phyloP scores from a whole-genome alignment of 495 filamentous ascomycete species.

The Penicillium pancosmium region DNA sequence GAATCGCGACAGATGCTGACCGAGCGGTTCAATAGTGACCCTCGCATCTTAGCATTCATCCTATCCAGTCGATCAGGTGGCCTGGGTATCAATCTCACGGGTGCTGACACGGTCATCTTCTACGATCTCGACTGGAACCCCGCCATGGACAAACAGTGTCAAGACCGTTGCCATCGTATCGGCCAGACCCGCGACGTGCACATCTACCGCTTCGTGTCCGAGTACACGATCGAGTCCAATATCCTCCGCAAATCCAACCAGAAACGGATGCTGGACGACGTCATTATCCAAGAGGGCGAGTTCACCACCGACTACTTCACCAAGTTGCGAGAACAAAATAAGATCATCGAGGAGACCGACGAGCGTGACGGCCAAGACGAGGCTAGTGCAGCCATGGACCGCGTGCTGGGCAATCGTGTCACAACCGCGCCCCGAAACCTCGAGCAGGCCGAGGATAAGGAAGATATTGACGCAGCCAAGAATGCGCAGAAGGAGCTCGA shows the following conservation, averaged over 20 bases:
- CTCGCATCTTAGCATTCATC: constrained; percentile 91
- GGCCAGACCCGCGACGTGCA: constrained; percentile 98
- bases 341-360: constrained; percentile 68
- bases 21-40: constrained; percentile 95
- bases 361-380: constrained; percentile 62
- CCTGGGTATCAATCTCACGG: constrained; percentile 94
- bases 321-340: constrained; percentile 69
- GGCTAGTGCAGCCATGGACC: constrained; percentile 82
- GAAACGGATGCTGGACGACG: constrained; percentile 96
- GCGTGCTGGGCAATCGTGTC: constrained; percentile 67
- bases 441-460: constrained; percentile 86
- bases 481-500: constrained; percentile 85
- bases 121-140: constrained; percentile 99
- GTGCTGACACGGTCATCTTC: constrained; percentile 98
- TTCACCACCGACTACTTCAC: constrained; percentile 99
- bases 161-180: constrained; percentile 96
- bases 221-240: constrained; percentile 98
- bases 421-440: constrained; percentile 64
- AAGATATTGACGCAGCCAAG: constrained; percentile 86
- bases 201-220: constrained; percentile 95
- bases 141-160: constrained; percentile 99
- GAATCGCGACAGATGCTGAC: constrained; percentile 95
- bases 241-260: constrained; percentile 96
- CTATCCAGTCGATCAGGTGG: constrained; percentile 93
- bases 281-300: constrained; percentile 97